phyloP scores from a whole-genome alignment of 805 yeast genomes.

The Diddensiella transvaalensis region DNA sequence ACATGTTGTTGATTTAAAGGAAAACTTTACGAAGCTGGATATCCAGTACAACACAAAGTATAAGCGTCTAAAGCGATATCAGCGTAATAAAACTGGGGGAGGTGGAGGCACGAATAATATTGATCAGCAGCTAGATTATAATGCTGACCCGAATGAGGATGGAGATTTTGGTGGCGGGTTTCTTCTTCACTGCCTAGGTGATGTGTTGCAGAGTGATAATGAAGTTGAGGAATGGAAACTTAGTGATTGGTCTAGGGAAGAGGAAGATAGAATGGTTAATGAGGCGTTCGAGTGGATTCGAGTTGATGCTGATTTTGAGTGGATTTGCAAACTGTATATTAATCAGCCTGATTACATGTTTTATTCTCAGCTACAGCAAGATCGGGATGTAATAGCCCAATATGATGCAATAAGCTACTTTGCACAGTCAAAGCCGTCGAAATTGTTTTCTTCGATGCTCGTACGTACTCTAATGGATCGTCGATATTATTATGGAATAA shows the following conservation, averaged over 20 bases:
- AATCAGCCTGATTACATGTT: conserved; percentile 95
- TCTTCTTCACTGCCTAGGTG: conserved; percentile 64
- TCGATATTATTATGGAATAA: conserved; percentile 82
- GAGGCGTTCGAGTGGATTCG: conserved; percentile 98
- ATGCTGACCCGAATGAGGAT: conserved; percentile 28
- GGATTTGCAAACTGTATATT: conserved; percentile 81
- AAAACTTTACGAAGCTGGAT: conserved; percentile 78
- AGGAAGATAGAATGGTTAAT: conserved; percentile 61
- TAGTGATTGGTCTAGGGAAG: conserved; percentile 64
- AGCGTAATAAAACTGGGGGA: conserved; percentile 19
- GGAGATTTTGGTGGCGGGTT: conserved; percentile 36
- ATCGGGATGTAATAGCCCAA: conserved; percentile 95
- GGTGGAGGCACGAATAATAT: conserved; percentile 10
- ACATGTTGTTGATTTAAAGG: conserved; percentile 90
- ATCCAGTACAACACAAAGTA: conserved; percentile 94
- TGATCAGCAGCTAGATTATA: conserved; percentile 21
- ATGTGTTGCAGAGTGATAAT: conserved; percentile 56
- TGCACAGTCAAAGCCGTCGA: conserved; percentile 55
- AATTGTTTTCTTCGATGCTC: conserved; percentile 69
- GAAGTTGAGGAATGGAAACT: conserved; percentile 73
- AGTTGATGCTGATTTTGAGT: conserved; percentile 96
- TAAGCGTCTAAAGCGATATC: conserved; percentile 68
- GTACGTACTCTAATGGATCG: conserved; percentile 78
- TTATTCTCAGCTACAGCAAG: conserved; percentile 89
- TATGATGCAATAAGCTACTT: conserved; percentile 75